Evolutionary conservation across 83 land plant genomes (phyloP), one percentile per base, ranked within the genome.

Genomic region (Picea engelmannii): DNA sequence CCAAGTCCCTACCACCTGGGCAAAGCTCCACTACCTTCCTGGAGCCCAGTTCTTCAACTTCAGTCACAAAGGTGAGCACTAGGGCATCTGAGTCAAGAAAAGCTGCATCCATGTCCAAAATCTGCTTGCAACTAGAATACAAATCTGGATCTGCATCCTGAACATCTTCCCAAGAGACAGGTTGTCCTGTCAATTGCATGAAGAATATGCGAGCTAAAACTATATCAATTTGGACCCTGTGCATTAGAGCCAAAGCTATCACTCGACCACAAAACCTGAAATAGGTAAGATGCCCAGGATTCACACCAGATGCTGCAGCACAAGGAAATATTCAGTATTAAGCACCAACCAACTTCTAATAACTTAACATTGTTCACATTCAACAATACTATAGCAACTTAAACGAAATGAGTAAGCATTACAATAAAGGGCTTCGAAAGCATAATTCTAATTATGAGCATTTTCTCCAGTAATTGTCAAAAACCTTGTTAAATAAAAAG

Each of bases 181-280:
- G 13, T 18, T 79, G 80, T 23, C 89, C 93, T 70, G 93, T 93
- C 81, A 97, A 87, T 87, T 95, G 96, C 84, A 88, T 78, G 87
- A 93, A 93, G 79, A 97, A 97, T 10, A 85, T 80, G 6, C 90
- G 91, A 82, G 93, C 93, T 80, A 97, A 88, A 15, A 89, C 89
- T 79, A 97, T 85, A 77, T 96, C 96, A 52, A 95, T 82, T 89
- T 97, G 99, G 38, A 97, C 92, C 82, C 88, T 89, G 82, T 97
- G 94, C 99, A 95, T 93, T 79, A 97, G 81, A 3, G 98, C 99
- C 69, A 97, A 81, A 0, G 98, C 99, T 70, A 95, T 90, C 10
- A 97, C 88, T 64, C 98, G 91, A 25, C 99, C 99, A 86, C 91
- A 89, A 81, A 97, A 95, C 9, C 78, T 58, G 83, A 95, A 97